Percentiles rank a stretch among this genome's conserved stretches.
Conservation (phyloP, 441 rosid species). For the Raphanus hybrid region DNA sequence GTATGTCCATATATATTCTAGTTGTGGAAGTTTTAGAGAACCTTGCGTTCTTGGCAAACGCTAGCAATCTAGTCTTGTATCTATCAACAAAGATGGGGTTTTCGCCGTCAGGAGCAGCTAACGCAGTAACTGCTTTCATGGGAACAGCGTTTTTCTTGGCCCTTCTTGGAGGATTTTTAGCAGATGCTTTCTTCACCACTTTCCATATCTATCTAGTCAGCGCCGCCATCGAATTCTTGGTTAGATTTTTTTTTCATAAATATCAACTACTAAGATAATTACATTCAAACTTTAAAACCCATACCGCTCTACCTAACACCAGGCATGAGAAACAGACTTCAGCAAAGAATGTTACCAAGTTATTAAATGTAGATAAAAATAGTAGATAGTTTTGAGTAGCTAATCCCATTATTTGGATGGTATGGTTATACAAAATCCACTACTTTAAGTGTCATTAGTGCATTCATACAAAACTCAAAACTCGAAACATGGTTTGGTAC, state of each 20-base stretch:
- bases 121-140: constrained; percentile 82
- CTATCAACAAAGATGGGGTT: constrained; percentile 70
- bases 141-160: constrained; percentile 88
- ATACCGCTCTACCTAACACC: constrained; percentile 19
- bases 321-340: constrained; percentile 15
- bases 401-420: neutral
- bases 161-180: constrained; percentile 80
- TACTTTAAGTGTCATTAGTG: neutral
- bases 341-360: neutral
- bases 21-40: constrained; percentile 87
- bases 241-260: constrained; percentile 38
- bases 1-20: constrained; percentile 15
- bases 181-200: constrained; percentile 75
- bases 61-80: constrained; percentile 89
- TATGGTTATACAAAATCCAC: neutral
- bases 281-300: neutral
- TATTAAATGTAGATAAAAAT: constrained; percentile 1
- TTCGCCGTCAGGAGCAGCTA: constrained; percentile 78
- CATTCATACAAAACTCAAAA: neutral
- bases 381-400: neutral
- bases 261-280: neutral
- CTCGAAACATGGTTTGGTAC: neutral
- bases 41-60: constrained; percentile 82
- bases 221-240: constrained; percentile 68
- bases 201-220: constrained; percentile 66